Percentiles rank a stretch among this genome's conserved stretches.
Evolutionary conservation across 148 eudicot genomes (phyloP).

Genomic region (Amaranthus hypochondriacus): DNA sequence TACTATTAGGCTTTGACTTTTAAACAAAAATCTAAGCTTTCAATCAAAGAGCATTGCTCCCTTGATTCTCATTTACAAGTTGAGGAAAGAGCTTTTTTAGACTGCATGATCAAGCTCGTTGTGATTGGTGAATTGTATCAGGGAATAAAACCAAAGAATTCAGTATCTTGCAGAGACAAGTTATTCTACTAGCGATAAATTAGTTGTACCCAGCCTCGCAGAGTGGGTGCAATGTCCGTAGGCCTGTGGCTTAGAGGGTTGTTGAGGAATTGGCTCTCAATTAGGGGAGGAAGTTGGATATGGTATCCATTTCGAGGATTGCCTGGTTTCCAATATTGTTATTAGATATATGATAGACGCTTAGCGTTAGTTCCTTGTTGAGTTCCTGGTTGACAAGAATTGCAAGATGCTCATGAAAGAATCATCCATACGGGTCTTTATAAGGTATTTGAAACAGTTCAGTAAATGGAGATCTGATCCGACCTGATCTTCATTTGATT

Average conservation of each 20-base stretch:
- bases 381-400: constrained; percentile 69
- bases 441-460: constrained; percentile 70
- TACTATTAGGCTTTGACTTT: constrained; percentile 78
- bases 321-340: constrained; percentile 85
- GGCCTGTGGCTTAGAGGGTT: constrained; percentile 78
- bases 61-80: constrained; percentile 52
- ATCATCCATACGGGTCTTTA: constrained; percentile 87
- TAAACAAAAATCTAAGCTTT: constrained; percentile 86
- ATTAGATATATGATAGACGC: constrained; percentile 94
- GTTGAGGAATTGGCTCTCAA: constrained; percentile 98
- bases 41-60: constrained; percentile 82
- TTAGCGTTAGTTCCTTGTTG: constrained; percentile 70
- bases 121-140: constrained; percentile 96
- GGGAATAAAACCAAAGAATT: constrained; percentile 92
- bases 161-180: constrained; percentile 97
- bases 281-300: constrained; percentile 97
- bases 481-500: constrained; percentile 73
- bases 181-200: constrained; percentile 78
- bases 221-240: constrained; percentile 88
- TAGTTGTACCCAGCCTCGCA: constrained; percentile 96
- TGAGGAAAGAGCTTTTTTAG: constrained; percentile 76
- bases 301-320: constrained; percentile 91
- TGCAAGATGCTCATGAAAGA: constrained; percentile 94
- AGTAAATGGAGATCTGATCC: constrained; percentile 38
- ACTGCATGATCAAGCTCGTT: constrained; percentile 87